Percentiles rank a stretch among this genome's conserved stretches.
These are phyloP conservation scores for Gossypium thurberi DNA, from an alignment of 345 rosid species.

Conservation along the genomic window DNA sequence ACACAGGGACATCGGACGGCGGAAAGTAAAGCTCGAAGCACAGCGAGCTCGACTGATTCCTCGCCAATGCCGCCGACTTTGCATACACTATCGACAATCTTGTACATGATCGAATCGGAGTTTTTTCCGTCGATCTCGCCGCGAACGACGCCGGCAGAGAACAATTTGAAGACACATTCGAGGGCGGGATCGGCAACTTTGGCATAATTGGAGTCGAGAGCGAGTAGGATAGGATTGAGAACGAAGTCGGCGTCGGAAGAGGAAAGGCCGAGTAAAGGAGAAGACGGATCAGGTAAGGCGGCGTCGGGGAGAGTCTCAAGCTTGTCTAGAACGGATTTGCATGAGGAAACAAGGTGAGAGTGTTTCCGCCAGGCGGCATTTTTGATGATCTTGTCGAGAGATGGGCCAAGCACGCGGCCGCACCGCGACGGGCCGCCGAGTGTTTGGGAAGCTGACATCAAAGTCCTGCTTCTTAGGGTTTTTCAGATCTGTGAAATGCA, in stretches of 20 bases:
- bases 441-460: conserved; percentile 58
- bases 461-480: not conserved
- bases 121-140: conserved; percentile 44
- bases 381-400: conserved; percentile 81
- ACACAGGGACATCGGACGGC: conserved; percentile 70
- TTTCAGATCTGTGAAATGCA: conserved; percentile 2
- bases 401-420: conserved; percentile 76
- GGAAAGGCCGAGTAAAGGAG: conserved; percentile 56
- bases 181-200: conserved; percentile 86
- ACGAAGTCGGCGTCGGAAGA: conserved; percentile 53
- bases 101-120: conserved; percentile 28
- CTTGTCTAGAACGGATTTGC: conserved; percentile 80
- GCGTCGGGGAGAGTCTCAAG: conserved; percentile 52
- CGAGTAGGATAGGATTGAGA: conserved; percentile 60
- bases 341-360: conserved; percentile 70
- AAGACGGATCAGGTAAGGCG: conserved; percentile 31
- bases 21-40: conserved; percentile 68
- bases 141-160: conserved; percentile 61
- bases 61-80: conserved; percentile 66
- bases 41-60: conserved; percentile 66
- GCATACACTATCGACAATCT: conserved; percentile 46
- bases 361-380: conserved; percentile 98
- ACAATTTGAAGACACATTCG: conserved; percentile 65
- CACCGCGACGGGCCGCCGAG: conserved; percentile 81
- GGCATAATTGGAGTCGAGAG: conserved; percentile 59